Base-by-base conservation (phyloP, 805 yeast genomes). In the Hanseniaspora singularis region DNA sequence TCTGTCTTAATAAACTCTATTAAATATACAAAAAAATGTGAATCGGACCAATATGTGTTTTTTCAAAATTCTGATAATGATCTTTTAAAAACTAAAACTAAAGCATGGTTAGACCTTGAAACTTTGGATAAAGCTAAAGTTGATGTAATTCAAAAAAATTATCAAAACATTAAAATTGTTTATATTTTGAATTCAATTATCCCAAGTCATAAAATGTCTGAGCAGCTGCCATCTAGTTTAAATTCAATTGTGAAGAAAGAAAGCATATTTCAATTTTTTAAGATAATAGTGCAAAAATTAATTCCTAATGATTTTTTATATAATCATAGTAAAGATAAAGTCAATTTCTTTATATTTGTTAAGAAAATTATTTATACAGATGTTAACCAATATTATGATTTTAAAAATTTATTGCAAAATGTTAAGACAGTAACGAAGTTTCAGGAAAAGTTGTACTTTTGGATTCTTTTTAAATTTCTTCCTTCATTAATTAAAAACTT, bases 381-480 rank as follows among this genome's bases (percentile, higher is more conserved):
- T 16, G 6, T 8, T 7, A 33, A 33, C 15, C 38, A 33, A n/a
- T 33, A 19, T 12, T 33, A 33, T 33, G 38, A 33, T 18, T 33
- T 19, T 11, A 19, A 33, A 20, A 4, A 19, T 20, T 20, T 33
- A 20, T 4, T 33, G 38, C 8, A 7, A 11, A 20, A 33, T 20
- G n/a, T 32, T 15, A 32, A 16, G 11, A n/a, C n/a, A 6, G 20
- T 33, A 4, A 33, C 19, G n/a, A 4, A 33, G 3, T 33, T 33
- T 33, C 3, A 7, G 6, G 38, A 33, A 33, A 14, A 19, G 6
- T 4, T 33, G 26, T n/a, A 19, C 20, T 33, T 33, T 33, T 88
- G 95, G 95, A 40, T 81, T 1, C 72, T 81, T 33, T 51, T 60
- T 0, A 33, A 30, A 0, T 68, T 77, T 42, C 52, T 83, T 0